Base-by-base conservation (phyloP, 139 green algal species). In the Coccomyxa sp. region DNA sequence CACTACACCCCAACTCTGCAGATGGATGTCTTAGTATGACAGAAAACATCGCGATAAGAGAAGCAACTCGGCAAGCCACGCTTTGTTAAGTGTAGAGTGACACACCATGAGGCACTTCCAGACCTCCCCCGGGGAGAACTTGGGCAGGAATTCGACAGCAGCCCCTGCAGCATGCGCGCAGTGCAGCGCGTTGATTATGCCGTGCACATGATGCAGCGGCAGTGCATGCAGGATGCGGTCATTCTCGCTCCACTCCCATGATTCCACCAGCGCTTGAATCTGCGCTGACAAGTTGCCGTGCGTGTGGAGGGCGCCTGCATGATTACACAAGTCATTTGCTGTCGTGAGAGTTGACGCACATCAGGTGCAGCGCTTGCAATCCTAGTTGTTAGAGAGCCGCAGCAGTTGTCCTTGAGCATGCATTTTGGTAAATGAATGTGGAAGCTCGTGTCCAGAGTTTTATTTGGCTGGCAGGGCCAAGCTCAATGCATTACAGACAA, bases 171-270 rank as follows among this genome's bases (percentile, higher is more conserved):
- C 82, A 68, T 95, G 91, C 7, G 96, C 84, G 79, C 89, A 95
- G 85, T 95, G 88, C 58, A 98, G 90, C 11, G 91, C 97, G 86
- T 98, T 98, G 45, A 99, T 93, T 74, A 98, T 92, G 84, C 97
- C 97, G 82, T 99, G 97, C 27, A 98, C 88, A 89, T 98, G 95
- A 87, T 99, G 97, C 84, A 99, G 90, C 17, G 96, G 96, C 90
- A 99, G 91, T 0, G 81, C 75, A 89, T 99, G 94, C 45, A 98
- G 84, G 59, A 99, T 93, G 32, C 77, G 74, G 92, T 99, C 97
- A 12, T 79, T 59, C 0, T 77, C 0, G 10, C 21, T 12, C 94
- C 93, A 98, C 71, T 89, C 81, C 97, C 97, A 99, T 0, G 96
- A 91, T 0, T 81, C 12, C 0, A 63, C 82, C 28, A 98, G 88